Evolutionary conservation across 2,329 filamentous ascomycete species (phyloP).

Genomic region (Dactylellina cionopaga): DNA sequence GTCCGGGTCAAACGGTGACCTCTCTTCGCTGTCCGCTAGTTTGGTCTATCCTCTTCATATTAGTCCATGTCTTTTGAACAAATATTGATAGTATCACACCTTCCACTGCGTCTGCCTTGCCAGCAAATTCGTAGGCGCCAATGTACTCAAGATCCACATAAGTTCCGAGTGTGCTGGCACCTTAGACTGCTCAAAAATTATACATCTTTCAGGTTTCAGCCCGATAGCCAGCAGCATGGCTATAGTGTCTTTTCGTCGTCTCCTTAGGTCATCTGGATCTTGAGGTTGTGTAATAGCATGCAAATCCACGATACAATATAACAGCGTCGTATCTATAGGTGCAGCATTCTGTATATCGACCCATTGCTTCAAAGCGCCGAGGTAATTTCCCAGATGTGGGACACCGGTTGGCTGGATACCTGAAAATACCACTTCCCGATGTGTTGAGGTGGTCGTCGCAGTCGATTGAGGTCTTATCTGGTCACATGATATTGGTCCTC

Average conservation of each 20-base stretch:
- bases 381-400: conserved; percentile 94
- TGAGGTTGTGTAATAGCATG: conserved; percentile 89
- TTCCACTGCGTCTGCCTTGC: conserved; percentile 99
- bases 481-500: conserved; percentile 34
- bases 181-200: conserved; percentile 70
- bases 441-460: conserved; percentile 55
- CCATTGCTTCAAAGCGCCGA: conserved; percentile 90
- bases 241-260: conserved; percentile 77
- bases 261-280: conserved; percentile 69
- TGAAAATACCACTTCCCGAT: conserved; percentile 76
- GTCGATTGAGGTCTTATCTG: conserved; percentile 30
- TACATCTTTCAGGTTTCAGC: conserved; percentile 77
- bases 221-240: conserved; percentile 86
- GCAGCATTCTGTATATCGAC: conserved; percentile 77
- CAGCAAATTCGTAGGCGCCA: conserved; percentile 91
- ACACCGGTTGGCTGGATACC: conserved; percentile 96
- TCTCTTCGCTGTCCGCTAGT: conserved; percentile 71
- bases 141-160: conserved; percentile 96
- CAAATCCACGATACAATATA: conserved; percentile 91
- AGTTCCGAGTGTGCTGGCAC: conserved; percentile 79
- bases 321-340: conserved; percentile 66
- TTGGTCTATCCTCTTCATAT: conserved; percentile 71
- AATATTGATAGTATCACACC: conserved; percentile 66
- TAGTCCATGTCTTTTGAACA: background rate
- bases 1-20: conserved; percentile 69